phyloP scores from a whole-genome alignment of 352 stramenopile species.

The Globisporangium iwayamae region DNA sequence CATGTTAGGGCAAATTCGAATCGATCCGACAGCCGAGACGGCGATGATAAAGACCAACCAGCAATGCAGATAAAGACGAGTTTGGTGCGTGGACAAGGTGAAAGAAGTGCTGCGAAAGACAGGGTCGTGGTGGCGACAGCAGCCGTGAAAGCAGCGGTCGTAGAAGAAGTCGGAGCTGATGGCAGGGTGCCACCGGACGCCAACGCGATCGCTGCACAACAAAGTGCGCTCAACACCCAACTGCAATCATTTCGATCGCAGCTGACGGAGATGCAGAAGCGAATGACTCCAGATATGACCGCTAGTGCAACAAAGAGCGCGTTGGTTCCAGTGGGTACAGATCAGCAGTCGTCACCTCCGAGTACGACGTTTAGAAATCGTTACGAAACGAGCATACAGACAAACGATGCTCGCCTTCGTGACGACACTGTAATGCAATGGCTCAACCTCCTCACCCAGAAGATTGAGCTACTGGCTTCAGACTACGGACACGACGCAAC shows the following conservation, averaged over 20 bases:
- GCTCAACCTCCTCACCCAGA: slow-evolving; percentile 41
- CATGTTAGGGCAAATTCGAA: background rate
- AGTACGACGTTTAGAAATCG: background rate
- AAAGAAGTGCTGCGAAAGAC: background rate
- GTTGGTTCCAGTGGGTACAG: background rate
- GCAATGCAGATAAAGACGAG: background rate
- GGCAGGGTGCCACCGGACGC: background rate
- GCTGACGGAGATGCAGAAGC: slow-evolving; percentile 42
- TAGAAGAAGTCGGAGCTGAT: background rate
- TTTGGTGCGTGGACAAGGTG: background rate
- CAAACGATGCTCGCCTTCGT: slow-evolving; percentile 16
- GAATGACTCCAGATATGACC: slow-evolving; percentile 15
- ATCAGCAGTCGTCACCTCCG: background rate
- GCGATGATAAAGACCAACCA: background rate
- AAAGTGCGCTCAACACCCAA: slow-evolving; percentile 34
- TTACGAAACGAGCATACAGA: slow-evolving; percentile 18
- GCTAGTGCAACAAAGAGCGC: background rate
- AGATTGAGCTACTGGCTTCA: slow-evolving; percentile 31
- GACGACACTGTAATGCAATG: slow-evolving; percentile 40
- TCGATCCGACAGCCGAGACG: too few species aligned
- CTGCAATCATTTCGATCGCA: slow-evolving; percentile 43
- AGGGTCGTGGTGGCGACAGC: background rate
- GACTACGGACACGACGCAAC: slow-evolving; percentile 40
- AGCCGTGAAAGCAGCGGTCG: background rate
- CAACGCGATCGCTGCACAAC: slow-evolving; percentile 21